Evolutionary conservation across 176 grass and related monocot species (phyloP), one percentile per base, ranked within the genome.

Genomic region (Zoysia pacifica): DNA sequence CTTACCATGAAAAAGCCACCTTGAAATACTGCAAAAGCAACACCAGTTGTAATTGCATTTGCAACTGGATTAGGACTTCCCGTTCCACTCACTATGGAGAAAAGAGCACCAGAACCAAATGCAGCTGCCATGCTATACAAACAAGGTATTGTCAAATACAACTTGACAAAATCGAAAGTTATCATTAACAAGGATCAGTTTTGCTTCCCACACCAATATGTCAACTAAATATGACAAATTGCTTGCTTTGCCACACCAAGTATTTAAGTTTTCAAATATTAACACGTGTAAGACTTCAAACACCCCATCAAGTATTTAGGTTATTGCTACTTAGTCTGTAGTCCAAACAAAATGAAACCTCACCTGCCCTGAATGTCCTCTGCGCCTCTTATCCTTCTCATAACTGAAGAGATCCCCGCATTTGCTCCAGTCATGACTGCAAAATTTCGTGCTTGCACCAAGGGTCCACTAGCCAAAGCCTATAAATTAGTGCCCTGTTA

Each of bases 11-110:
- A 94, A 83, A 97, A 83, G 13, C 83, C 91, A 79, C 91, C 92
- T 85, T 92, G 95, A 86, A 94, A 92, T 73, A 97, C 68, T 4
- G 92, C 92, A 87, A 97, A 97, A 81, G 86, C 93, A 89, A 62
- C 73, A 85, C 87, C 82, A 50, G 87, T 85, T 71, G 87, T 81
- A 50, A 89, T 65, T 42, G 88, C 93, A 86, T 73, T 90, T 56
- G 62, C 60, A 52, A 58, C 80, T 35, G 90, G 95, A 92, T 85
- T 91, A 74, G 87, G 82, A 79, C 75, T 89, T 65, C 90, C 95
- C 87, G 93, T 91, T 71, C 95, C 95, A 71, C 95, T 93, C n/a
- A 91, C 89, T 76, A 97, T 70, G 35, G 95, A 94, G 85, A 97
- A 97, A 18, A 94, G 62, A 77, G 81, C 90, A 45, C 95, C 95